Evolutionary conservation across 164 flowering plant genomes (phyloP), one percentile per base, ranked within the genome.

Genomic region (Tinospora cordifolia): DNA sequence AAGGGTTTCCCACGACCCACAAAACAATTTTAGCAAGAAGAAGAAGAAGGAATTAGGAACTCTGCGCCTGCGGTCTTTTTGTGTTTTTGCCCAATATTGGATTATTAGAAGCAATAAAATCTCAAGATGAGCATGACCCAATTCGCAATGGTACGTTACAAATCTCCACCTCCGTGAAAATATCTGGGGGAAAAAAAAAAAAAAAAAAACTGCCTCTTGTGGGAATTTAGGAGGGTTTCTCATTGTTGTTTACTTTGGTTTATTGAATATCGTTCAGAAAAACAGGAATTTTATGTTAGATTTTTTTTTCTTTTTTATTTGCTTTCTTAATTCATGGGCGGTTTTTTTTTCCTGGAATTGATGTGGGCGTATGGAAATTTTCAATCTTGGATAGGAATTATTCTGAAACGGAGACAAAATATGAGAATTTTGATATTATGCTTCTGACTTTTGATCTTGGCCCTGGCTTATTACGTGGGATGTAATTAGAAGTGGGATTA

Each of bases 141-240:
- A 24, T 65, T 65, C 30, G 68, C 68, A 3, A 65, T 65, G 68
- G 68, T 65, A 65, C 22, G 49, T 40, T 3, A n/a, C n/a, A 65
- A 22, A 39, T 11, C 51, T 30, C 36, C 36, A 6, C 15, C 51
- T 39, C 51, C 41, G 34, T 12, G 11, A 7, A 62, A 62, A 25
- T 62, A 14, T 2, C 34, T 10, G 47, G 47, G n/a, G n/a, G n/a
- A n/a, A n/a, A n/a, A n/a, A n/a, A n/a, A n/a, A n/a, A n/a, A n/a
- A n/a, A 44, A 44, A 44, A 44, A 44, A 13, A 44, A 54, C 60
- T 54, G 46, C 36, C 17, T 34, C 21, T 64, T 64, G 8, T 2
- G 44, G 8, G 21, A 21, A 34, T 34, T 64, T 17, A 34, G 40
- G 26, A 64, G 12, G 22, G 9, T 13, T 15, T 17, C 4, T 30